Evolutionary conservation across 352 stramenopile species (phyloP).

Genomic region (Globisporangium okanoganense): DNA sequence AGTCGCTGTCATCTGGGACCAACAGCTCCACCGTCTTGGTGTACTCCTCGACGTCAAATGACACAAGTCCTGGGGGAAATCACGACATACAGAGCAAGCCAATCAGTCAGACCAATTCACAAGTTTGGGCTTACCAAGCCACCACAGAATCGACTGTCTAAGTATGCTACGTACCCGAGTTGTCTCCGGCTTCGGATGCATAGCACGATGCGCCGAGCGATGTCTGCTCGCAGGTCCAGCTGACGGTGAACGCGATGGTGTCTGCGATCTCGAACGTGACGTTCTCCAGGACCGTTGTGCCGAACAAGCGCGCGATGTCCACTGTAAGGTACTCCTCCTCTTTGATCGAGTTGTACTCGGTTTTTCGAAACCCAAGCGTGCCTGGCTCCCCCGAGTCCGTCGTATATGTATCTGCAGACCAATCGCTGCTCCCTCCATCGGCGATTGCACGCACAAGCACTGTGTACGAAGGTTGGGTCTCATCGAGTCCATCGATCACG

Average conservation of each 20-base stretch:
- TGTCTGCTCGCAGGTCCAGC: conserved; percentile 1
- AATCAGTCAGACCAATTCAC: neutral
- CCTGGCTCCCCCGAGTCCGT: conserved; percentile 21
- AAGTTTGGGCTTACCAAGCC: neutral
- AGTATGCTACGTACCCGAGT: conserved; percentile 14
- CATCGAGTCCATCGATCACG: conserved; percentile 8
- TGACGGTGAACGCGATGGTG: neutral
- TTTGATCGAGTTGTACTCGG: conserved; percentile 6
- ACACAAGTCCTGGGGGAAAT: conserved; percentile 14
- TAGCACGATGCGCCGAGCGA: conserved; percentile 15
- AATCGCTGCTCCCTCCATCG: conserved; percentile 24
- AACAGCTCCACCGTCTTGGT: conserved; percentile 24
- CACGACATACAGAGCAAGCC: neutral
- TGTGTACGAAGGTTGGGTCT: conserved; percentile 7
- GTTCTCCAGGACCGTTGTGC: conserved; percentile 15
- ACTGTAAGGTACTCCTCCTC: conserved; percentile 20
- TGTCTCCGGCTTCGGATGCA: conserved; percentile 11
- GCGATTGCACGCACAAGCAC: conserved; percentile 29
- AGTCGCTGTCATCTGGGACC: conserved; percentile 24
- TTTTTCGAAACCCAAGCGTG: conserved; percentile 16
- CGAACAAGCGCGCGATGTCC: conserved; percentile 24
- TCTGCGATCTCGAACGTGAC: conserved; percentile 21
- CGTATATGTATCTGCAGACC: conserved; percentile 20
- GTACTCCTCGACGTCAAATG: conserved; percentile 24
- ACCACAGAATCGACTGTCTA: neutral